phyloP scores from a whole-genome alignment of 2,329 filamentous ascomycete species.

The Alternaria viburni region DNA sequence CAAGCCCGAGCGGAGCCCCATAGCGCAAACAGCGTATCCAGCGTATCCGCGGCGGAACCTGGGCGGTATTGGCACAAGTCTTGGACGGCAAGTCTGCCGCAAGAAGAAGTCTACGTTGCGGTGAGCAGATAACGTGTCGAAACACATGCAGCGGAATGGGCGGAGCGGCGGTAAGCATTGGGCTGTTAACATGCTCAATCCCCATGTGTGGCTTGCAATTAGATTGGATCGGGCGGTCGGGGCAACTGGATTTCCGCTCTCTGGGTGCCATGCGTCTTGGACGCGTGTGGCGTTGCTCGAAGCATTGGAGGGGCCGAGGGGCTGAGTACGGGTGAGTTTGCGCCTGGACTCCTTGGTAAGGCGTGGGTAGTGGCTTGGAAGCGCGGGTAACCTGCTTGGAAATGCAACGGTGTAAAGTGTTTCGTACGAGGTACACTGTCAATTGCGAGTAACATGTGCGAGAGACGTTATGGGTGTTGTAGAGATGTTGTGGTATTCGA shows the following conservation, averaged over 20 bases:
- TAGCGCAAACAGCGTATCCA: not conserved
- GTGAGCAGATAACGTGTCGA: not conserved
- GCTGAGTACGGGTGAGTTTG: not conserved
- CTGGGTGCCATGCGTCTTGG: not conserved
- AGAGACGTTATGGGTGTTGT: not conserved
- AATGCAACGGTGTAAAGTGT: not conserved
- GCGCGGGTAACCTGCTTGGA: constrained; percentile 5
- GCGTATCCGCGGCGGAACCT: not conserved
- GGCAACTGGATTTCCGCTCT: not conserved
- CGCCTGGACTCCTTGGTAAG: not conserved
- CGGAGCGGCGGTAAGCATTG: not conserved
- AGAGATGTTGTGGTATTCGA: constrained; percentile 7
- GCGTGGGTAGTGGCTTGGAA: constrained; percentile 3
- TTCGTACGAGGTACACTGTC: not conserved
- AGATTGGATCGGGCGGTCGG: not conserved
- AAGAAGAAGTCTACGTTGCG: not conserved
- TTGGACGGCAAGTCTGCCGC: constrained; percentile 8
- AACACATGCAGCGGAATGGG: not conserved
- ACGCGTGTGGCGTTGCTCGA: not conserved
- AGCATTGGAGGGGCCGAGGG: not conserved
- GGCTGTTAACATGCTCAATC: not conserved
- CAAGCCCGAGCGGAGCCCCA: not conserved
- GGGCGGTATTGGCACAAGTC: constrained; percentile 3
- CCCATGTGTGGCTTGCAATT: not conserved
- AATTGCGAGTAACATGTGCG: not conserved